phyloP scores from a whole-genome alignment of 768 basidiomycete genomes.

The Peribolospora baueri region DNA sequence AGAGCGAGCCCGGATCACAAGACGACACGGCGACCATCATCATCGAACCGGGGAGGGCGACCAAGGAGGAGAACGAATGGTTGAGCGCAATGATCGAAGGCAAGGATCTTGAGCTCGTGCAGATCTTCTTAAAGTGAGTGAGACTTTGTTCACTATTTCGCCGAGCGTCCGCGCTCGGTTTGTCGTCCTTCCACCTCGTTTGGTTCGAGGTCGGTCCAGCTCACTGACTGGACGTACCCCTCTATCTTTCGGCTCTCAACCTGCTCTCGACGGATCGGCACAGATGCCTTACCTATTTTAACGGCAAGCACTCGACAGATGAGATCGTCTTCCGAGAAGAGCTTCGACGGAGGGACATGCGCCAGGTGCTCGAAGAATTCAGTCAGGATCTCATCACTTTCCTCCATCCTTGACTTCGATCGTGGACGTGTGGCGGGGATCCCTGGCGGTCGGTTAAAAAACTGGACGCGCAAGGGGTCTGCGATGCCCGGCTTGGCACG shows the following conservation, averaged over 20 bases:
- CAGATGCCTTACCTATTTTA: conserved; percentile 39
- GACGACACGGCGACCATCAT: conserved; percentile 36
- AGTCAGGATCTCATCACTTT: conserved; percentile 46
- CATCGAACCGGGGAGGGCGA: conserved; percentile 56
- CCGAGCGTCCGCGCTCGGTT: too few species aligned
- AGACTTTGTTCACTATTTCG: conserved; percentile 15
- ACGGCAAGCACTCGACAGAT: conserved; percentile 73
- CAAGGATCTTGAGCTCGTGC: conserved; percentile 41
- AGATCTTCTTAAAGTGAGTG: conserved; percentile 49
- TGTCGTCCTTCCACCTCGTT: too few species aligned
- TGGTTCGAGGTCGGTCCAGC: too few species aligned
- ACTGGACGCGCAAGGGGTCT: too few species aligned
- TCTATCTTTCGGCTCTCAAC: too few species aligned
- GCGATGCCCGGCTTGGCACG: too few species aligned
- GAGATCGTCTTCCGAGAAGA: conserved; percentile 79
- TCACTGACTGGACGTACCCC: too few species aligned
- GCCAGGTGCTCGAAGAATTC: conserved; percentile 61
- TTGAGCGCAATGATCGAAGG: conserved; percentile 71
- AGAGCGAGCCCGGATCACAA: neutral
- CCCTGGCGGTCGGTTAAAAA: too few species aligned
- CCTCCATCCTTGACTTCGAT: conserved; percentile 1
- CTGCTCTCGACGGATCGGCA: too few species aligned
- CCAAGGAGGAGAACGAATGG: conserved; percentile 54
- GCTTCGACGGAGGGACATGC: conserved; percentile 56
- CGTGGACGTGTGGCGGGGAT: too few species aligned